Evolutionary conservation across 805 yeast genomes (phyloP).

Genomic region (Starmerella vaccinii): DNA sequence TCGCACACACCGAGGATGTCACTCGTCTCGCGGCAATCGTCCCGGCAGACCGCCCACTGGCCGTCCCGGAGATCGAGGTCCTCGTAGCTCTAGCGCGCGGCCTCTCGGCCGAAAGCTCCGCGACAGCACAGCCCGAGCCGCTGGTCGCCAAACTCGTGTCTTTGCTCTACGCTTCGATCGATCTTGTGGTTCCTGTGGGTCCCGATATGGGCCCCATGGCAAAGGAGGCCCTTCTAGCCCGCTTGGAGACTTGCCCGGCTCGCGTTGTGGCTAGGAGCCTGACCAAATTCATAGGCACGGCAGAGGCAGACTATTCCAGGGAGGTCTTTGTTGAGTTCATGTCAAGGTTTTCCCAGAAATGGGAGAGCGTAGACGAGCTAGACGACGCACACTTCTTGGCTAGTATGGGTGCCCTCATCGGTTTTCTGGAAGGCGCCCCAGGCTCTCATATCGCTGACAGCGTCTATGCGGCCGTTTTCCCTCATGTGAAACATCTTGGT

Average conservation of each 20-base stretch:
- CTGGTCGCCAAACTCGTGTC: background rate
- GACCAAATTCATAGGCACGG: constrained; percentile 1
- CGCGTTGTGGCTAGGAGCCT: constrained; percentile 7
- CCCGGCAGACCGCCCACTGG: constrained; percentile 16
- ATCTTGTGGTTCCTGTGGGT: background rate
- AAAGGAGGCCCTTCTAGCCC: constrained; percentile 21
- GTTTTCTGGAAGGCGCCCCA: constrained; percentile 16
- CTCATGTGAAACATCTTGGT: background rate
- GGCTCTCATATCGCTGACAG: background rate
- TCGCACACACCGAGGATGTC: constrained; percentile 20
- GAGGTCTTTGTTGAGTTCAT: constrained; percentile 4
- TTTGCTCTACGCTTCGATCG: background rate
- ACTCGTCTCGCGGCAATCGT: constrained; percentile 12
- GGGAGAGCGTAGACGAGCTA: background rate
- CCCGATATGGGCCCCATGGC: background rate
- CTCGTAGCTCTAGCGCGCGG: constrained; percentile 45
- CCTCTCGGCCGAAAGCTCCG: background rate
- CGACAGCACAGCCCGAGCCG: background rate
- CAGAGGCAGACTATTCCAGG: background rate
- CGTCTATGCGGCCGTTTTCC: background rate
- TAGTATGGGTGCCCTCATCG: constrained; percentile 11
- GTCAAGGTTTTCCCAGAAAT: constrained; percentile 1
- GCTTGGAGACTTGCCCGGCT: constrained; percentile 35
- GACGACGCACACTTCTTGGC: background rate
- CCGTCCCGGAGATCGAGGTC: constrained; percentile 39